These are phyloP conservation scores for Scedosporium dehoogii DNA, from an alignment of 2,329 filamentous ascomycete genomes.

Conservation along the genomic window DNA sequence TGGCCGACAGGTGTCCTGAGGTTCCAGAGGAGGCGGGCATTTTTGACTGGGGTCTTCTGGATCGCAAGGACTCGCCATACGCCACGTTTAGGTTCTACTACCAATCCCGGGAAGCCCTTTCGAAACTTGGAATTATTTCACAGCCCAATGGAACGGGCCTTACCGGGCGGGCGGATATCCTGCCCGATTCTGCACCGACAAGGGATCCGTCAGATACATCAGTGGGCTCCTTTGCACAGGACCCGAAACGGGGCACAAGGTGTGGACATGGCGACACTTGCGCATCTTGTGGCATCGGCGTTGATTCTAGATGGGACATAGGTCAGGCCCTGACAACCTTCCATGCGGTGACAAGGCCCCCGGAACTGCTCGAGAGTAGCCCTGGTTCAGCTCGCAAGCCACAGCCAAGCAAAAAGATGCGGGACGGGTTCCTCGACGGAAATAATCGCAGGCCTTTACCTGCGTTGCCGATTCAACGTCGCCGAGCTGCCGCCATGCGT, in stretches of 20 bases:
- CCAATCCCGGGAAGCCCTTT: constrained; percentile 39
- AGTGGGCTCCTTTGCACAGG: too few species aligned
- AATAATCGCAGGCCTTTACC: constrained; percentile 20
- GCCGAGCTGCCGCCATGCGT: neutral
- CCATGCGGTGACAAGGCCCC: constrained; percentile 18
- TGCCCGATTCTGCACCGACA: neutral
- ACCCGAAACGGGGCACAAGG: too few species aligned
- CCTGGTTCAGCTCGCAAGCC: constrained; percentile 11
- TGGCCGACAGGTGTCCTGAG: constrained; percentile 42
- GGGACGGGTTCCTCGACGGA: constrained; percentile 14
- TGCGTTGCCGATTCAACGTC: constrained; percentile 13
- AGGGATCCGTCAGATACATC: too few species aligned
- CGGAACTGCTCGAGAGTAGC: constrained; percentile 17
- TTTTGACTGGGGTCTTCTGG: constrained; percentile 42
- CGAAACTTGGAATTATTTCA: constrained; percentile 36
- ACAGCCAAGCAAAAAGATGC: constrained; percentile 21
- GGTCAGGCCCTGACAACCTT: constrained; percentile 13
- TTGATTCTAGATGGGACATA: neutral
- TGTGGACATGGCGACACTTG: too few species aligned
- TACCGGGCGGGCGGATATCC: neutral
- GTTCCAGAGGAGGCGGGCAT: constrained; percentile 38
- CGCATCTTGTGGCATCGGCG: too few species aligned
- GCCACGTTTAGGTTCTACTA: constrained; percentile 48
- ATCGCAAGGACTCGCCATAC: constrained; percentile 41
- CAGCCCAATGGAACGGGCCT: constrained; percentile 7